Evolutionary conservation across 345 rosid genomes (phyloP), one percentile per base, ranked within the genome.

Genomic region (Barbarea vulgaris): DNA sequence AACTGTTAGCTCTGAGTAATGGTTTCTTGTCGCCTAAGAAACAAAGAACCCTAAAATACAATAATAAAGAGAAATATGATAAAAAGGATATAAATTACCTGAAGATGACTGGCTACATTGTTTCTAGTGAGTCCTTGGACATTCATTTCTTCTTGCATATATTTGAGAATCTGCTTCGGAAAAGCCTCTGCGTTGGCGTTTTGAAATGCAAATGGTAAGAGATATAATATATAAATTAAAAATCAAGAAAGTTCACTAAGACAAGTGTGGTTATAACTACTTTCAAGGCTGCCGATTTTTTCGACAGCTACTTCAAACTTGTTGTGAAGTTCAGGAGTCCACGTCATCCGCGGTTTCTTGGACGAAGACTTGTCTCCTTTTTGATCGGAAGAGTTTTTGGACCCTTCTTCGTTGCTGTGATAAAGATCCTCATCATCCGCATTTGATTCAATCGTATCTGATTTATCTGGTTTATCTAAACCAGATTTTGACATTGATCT

Each of bases 31-130:
- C 13, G 0, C 27, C 2, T 3, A 58, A 48, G 67, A 28, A 44
- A 58, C 42, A 21, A 56, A 12, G 24, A 46, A 33, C 39, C 44
- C 67, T 25, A 67, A 21, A 22, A 3, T 15, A 53, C 1, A 12
- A 22, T 17, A 13, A 21, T 17, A 13, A 21, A 60, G 27, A 71
- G 15, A 22, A 31, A 8, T 1, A 8, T 9, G 27, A 24, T 31
- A 14, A 13, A 13, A 28, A 9, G 39, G 9, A 48, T 36, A 37
- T 25, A 21, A 13, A 18, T 13, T 62, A 70, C 80, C 72, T 77
- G 76, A 47, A 77, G 80, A 64, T 77, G 76, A 37, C 76, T 70
- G 8, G 72, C 76, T 5, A 77, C 61, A 21, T 64, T 64, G 46
- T 48, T 48, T 55, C 72, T 55, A 15, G 46, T 46, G 55, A 77